Evolutionary conservation across 2,329 filamentous ascomycete genomes (phyloP), one percentile per base, ranked within the genome.

Genomic region (Escovopsis sp.): DNA sequence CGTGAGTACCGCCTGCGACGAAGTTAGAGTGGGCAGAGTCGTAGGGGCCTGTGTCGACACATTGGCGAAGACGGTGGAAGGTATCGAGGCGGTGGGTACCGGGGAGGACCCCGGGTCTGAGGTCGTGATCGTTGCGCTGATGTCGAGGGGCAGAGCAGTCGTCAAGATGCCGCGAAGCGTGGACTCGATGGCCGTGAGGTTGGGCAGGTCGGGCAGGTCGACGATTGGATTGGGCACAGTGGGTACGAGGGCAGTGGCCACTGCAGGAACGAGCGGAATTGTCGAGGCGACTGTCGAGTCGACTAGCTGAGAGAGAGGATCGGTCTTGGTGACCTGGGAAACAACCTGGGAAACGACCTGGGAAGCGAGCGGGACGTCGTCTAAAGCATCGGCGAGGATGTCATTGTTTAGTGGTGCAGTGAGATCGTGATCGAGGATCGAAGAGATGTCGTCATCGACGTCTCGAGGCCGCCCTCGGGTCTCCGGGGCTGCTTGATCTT

Each of bases 251-350:
- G 28, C 8, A 32, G 28, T 32, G 28, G 8, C 75, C 45, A 64
- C 57, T 19, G 67, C 54, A 41, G 62, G 56, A 38, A 73, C 52
- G 39, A 66, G 60, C 26, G 60, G 62, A 47, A 72, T 72, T 37
- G 56, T 53, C 38, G 23, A 23, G 4, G 23, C 23, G 23, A 6
- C 6, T 23, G 59, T 58, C 8, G 28, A 11, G 56, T 75, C 69
- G 47, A 75, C 65, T 47, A 70, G 52, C 49, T 75, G 66, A 43
- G 76, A 56, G 54, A 76, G 61, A 26, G 71, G 73, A 48, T 77
- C 58, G 50, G 73, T 76, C 55, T 73, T 65, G 42, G 74, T 61
- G 51, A 77, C 60, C 46, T 61, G 58, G 12, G 63, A 68, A 51
- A 72, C 57, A 50, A 62, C 57, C 18, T 33, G 28, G 15, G 15